Base-by-base conservation (phyloP, 257 asterid species). In the Jaltomata sinuosa region DNA sequence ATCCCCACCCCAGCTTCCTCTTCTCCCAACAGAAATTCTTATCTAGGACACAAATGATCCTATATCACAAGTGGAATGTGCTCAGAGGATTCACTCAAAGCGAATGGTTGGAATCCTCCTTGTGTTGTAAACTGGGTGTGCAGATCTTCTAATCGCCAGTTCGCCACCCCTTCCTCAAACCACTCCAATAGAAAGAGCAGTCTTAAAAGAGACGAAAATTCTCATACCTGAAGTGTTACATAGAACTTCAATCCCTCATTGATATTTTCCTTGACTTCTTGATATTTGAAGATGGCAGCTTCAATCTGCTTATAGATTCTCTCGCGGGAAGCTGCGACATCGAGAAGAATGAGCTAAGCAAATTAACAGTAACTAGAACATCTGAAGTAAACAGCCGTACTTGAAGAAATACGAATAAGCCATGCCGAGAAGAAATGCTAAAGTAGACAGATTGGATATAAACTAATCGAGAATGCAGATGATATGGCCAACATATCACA, bases 171-270 rank as follows among this genome's bases (percentile, higher is more conserved):
- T 45, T 32, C 22, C 57, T 62, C 45, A 27, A 77, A 77, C 62
- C 9, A 49, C 45, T 77, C 82, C 25, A 49, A 77, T 29, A 27
- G 61, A 49, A 76, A 47, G 61, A 76, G 27, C 61, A 11, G 1
- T 25, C 25, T 29, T 21, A 47, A 72, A 49, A 50, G 25, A 49
- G 82, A 27, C 16, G 82, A 68, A 83, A 83, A 85, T 77, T 67
- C 54, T 52, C 77, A 12, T 92, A 95, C 99, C 97, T 97, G 99
- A 83, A 97, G 99, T 85, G 96, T 95, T 49, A 95, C 93, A 84
- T 97, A 97, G 86, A 97, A 97, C 90, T 95, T 95, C 90, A 97
- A 84, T 85, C 99, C 99, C 91, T 97, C 99, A 84, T 95, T 93
- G 72, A 97, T 91, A 88, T 97, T 97, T 85, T 95, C 97, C 93